These are phyloP conservation scores for Trichoderma koningii DNA, from an alignment of 2,329 filamentous ascomycete species.

Conservation along the genomic window DNA sequence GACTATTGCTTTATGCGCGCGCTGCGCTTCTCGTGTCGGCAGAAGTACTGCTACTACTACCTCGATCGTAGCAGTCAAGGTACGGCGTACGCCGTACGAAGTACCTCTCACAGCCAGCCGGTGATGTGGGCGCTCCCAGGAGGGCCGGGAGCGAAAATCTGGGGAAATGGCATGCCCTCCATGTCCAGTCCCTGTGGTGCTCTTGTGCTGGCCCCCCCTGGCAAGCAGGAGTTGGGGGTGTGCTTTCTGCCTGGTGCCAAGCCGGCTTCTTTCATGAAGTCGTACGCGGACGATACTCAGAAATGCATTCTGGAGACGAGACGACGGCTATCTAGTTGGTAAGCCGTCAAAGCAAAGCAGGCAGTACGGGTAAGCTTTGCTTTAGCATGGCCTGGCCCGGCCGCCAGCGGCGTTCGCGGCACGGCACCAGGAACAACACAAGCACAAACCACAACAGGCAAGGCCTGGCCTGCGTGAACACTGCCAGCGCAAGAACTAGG, in stretches of 20 bases:
- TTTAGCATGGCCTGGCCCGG: background rate
- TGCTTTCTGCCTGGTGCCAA: conserved; percentile 4
- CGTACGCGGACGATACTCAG: background rate
- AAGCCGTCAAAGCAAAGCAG: background rate
- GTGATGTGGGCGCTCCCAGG: conserved; percentile 3
- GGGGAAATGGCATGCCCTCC: conserved; percentile 25
- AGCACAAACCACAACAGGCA: background rate
- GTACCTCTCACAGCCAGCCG: background rate
- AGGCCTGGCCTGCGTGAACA: background rate
- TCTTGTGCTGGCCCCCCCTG: conserved; percentile 1
- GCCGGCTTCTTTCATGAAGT: conserved; percentile 5
- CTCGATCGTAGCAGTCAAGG: background rate
- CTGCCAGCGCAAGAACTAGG: conserved; percentile 1
- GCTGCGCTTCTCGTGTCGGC: conserved; percentile 12
- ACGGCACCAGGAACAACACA: conserved; percentile 18
- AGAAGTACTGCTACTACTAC: background rate
- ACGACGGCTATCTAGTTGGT: background rate
- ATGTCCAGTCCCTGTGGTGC: background rate
- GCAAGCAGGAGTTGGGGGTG: background rate
- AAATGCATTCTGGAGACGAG: background rate
- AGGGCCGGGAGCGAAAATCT: conserved; percentile 23
- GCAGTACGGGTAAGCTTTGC: conserved; percentile 2
- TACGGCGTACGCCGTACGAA: background rate
- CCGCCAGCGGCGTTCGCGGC: background rate
- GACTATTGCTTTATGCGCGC: conserved; percentile 21